Evolutionary conservation across 2,329 filamentous ascomycete genomes (phyloP).

Genomic region (Ophiosphaerella herpotricha): DNA sequence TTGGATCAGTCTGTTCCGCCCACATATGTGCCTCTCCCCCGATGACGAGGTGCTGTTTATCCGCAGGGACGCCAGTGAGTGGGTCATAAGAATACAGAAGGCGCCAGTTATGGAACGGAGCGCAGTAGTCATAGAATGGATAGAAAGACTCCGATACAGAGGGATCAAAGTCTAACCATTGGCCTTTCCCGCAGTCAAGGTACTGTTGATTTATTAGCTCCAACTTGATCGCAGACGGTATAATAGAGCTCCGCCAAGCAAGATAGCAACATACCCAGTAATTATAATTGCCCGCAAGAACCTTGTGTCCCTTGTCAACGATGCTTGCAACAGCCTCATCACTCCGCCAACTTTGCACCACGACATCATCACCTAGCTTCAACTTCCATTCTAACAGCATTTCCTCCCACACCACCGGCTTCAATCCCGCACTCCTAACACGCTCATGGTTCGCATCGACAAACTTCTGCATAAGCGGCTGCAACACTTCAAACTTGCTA

Average conservation of each 20-base stretch:
- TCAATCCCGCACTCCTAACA: slow-evolving; percentile 66
- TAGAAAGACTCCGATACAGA: slow-evolving; percentile 58
- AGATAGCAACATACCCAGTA: slow-evolving; percentile 63
- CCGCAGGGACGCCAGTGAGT: slow-evolving; percentile 64
- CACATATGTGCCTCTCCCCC: slow-evolving; percentile 84
- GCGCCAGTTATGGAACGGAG: slow-evolving; percentile 79
- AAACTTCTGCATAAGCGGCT: slow-evolving; percentile 78
- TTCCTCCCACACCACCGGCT: slow-evolving; percentile 86
- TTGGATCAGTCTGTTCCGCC: slow-evolving; percentile 75
- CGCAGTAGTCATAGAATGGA: slow-evolving; percentile 82
- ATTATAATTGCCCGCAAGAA: slow-evolving; percentile 75
- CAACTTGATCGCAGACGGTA: not conserved
- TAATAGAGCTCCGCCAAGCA: not conserved
- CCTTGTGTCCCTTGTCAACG: slow-evolving; percentile 68
- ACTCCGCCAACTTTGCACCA: slow-evolving; percentile 80
- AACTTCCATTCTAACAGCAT: slow-evolving; percentile 80
- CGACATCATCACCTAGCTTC: slow-evolving; percentile 69
- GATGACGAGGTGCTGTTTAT: slow-evolving; percentile 69
- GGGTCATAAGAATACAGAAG: slow-evolving; percentile 83
- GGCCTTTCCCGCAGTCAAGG: slow-evolving; percentile 80
- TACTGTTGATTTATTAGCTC: slow-evolving; percentile 56
- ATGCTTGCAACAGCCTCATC: slow-evolving; percentile 64
- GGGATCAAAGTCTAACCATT: slow-evolving; percentile 74
- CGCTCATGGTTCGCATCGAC: slow-evolving; percentile 71
- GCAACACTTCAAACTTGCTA: slow-evolving; percentile 66